Evolutionary conservation across 192 early-diverging fungal genomes (phyloP).

Genomic region (Glomus cerebriforme): DNA sequence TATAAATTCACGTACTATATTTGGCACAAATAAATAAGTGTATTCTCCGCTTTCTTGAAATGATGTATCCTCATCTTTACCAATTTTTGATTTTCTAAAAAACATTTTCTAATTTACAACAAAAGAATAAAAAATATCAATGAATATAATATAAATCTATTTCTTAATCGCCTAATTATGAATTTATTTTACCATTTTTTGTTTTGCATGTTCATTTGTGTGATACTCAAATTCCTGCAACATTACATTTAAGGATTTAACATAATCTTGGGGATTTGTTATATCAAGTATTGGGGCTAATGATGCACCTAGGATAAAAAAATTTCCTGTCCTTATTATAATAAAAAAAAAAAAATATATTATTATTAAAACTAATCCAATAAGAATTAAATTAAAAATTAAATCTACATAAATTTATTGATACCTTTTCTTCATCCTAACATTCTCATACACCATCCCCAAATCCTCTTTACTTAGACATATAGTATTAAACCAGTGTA

Average conservation of each 20-base stretch:
- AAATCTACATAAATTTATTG: not conserved
- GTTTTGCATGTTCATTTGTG: slow-evolving; percentile 46
- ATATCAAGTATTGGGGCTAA: slow-evolving; percentile 66
- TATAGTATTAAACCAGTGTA: slow-evolving; percentile 54
- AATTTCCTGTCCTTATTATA: slow-evolving; percentile 51
- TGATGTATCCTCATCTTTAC: slow-evolving; percentile 41
- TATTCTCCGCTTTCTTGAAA: slow-evolving; percentile 44
- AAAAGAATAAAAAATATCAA: not conserved
- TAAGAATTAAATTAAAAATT: not conserved
- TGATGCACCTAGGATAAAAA: slow-evolving; percentile 67
- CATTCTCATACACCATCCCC: slow-evolving; percentile 39
- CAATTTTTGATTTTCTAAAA: slow-evolving; percentile 48
- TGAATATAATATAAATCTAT: not conserved
- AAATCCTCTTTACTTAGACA: slow-evolving; percentile 45
- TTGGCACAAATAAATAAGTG: slow-evolving; percentile 42
- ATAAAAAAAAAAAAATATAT: not conserved
- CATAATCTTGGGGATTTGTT: slow-evolving; percentile 61
- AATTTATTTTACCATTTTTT: slow-evolving; percentile 47
- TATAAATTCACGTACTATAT: slow-evolving; percentile 39
- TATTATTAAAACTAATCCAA: not conserved
- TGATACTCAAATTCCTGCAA: slow-evolving; percentile 60
- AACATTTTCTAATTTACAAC: slow-evolving; percentile 46
- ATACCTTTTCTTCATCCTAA: slow-evolving; percentile 45
- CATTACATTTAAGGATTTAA: slow-evolving; percentile 62
- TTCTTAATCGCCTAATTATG: too few relatives aligned